A percentile compares a stretch with the other conserved stretches of the same genome.
These are phyloP conservation scores for Chenopodium suecicum DNA, from an alignment of 148 eudicot genomes.

Conservation along the genomic window DNA sequence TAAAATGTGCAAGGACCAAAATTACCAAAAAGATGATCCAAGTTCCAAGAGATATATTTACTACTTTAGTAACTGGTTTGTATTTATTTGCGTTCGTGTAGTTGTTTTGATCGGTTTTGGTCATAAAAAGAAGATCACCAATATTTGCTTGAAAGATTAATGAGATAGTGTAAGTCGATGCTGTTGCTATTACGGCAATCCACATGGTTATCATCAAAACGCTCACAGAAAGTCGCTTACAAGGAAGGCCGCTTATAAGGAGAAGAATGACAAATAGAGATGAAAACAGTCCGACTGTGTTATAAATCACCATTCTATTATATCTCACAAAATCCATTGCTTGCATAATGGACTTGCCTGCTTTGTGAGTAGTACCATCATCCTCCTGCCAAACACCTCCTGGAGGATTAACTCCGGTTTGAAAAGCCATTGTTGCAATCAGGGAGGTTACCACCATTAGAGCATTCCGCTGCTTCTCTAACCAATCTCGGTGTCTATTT, in stretches of 20 bases:
- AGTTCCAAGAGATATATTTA: no score
- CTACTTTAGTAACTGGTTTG: no score
- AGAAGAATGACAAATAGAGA: slow-evolving; percentile 23
- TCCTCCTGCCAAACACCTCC: slow-evolving; percentile 32
- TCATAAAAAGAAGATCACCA: no score
- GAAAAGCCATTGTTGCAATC: slow-evolving; percentile 41
- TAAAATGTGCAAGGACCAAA: no score
- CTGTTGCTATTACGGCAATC: slow-evolving; percentile 19
- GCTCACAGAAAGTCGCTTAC: background rate
- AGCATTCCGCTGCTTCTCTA: slow-evolving; percentile 17
- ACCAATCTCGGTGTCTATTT: background rate
- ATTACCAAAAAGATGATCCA: no score
- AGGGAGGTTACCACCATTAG: slow-evolving; percentile 40
- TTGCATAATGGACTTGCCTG: no score
- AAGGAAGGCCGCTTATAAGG: slow-evolving; percentile 33
- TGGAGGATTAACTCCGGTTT: slow-evolving; percentile 35
- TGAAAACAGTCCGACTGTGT: slow-evolving; percentile 22
- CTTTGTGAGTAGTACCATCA: background rate
- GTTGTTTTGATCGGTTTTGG: no score
- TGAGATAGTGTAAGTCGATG: slow-evolving; percentile 3
- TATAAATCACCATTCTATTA: background rate
- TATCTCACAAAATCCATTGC: no score
- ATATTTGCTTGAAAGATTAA: no score
- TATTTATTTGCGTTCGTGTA: no score
- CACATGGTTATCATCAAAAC: slow-evolving; percentile 23